Conservation (phyloP, 495 filamentous ascomycete genomes). For the Neurospora sp. region DNA sequence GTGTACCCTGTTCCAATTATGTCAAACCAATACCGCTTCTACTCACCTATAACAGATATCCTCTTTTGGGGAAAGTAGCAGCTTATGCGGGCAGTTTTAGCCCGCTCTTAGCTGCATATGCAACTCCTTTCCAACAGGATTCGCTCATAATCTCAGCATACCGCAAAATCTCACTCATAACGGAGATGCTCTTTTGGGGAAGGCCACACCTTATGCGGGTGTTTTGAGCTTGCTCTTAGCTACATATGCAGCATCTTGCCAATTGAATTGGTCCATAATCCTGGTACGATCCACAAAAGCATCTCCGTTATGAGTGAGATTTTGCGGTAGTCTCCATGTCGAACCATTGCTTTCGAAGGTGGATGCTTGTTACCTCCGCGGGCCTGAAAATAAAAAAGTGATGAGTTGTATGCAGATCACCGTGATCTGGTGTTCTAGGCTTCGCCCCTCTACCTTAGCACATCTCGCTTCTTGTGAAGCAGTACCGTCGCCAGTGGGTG, state of each 20-base stretch:
- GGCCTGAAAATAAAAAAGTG: not conserved
- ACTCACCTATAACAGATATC: not conserved
- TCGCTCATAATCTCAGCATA: not conserved
- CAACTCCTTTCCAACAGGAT: not conserved
- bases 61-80: not conserved
- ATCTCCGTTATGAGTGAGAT: not conserved
- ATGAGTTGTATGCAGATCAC: not conserved
- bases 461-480: not conserved
- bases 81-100: not conserved
- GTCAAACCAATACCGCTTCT: not conserved
- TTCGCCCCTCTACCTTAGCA: not conserved
- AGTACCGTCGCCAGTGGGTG: not conserved
- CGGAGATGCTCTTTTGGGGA: not conserved
- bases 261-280: not conserved
- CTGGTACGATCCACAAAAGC: not conserved
- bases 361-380: not conserved
- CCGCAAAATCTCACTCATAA: not conserved
- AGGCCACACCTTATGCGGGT: not conserved
- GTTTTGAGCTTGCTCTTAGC: not conserved
- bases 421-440: not conserved
- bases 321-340: not conserved
- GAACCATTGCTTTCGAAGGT: not conserved
- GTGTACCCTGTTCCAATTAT: not conserved
- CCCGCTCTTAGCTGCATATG: not conserved
- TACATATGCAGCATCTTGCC: not conserved